Percentiles rank a stretch among this genome's conserved stretches.
Conservation (phyloP, 169 alveolate species). For the Cyclospora cayetanensis region DNA sequence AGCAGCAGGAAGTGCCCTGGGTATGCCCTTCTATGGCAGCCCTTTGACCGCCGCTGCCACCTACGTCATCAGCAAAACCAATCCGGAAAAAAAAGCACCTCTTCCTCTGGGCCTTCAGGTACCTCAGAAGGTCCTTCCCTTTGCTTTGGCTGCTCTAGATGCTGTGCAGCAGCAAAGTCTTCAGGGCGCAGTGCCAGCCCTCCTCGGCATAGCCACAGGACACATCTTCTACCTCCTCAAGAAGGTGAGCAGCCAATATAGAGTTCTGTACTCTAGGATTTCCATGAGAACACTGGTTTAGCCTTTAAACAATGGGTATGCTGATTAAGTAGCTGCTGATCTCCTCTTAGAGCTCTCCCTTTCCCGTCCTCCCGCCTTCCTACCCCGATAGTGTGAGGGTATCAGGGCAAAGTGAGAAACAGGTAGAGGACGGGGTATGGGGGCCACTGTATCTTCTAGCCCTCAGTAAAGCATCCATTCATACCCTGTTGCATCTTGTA, state of each 20-base stretch:
- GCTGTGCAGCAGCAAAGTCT: slow-evolving; percentile 48
- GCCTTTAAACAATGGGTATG: no score
- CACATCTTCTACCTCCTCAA: slow-evolving; percentile 32
- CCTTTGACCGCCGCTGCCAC: slow-evolving; percentile 12
- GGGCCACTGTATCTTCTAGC: no score
- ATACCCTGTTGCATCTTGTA: no score
- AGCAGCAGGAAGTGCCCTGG: slow-evolving; percentile 5
- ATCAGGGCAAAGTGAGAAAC: no score
- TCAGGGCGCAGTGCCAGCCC: not conserved
- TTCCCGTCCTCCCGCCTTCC: no score
- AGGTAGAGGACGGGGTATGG: no score
- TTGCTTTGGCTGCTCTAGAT: not conserved
- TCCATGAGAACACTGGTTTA: no score
- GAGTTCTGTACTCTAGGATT: no score
- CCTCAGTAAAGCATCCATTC: no score
- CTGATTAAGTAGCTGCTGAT: no score
- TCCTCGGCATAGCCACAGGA: slow-evolving; percentile 11
- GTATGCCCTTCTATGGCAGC: slow-evolving; percentile 34
- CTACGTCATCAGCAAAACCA: not conserved
- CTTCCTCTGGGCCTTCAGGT: not conserved
- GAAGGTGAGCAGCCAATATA: not conserved
- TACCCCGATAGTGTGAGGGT: no score
- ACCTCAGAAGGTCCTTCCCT: not conserved
- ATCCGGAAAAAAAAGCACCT: not conserved
- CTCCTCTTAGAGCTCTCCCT: no score